Evolutionary conservation across 2,329 filamentous ascomycete genomes (phyloP).

Genomic region (Diplocarpon rosae): DNA sequence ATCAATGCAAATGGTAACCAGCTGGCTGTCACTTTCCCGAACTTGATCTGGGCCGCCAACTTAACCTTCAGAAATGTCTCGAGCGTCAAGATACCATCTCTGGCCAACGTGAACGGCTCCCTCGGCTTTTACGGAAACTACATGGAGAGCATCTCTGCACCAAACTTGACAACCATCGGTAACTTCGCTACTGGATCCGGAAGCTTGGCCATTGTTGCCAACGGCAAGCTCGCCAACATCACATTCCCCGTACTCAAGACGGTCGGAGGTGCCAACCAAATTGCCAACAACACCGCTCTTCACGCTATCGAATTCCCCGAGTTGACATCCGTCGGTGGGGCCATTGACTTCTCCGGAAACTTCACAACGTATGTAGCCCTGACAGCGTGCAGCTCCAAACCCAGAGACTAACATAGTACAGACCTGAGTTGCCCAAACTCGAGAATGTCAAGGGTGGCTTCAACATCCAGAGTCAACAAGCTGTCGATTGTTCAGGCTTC

Average conservation of each 20-base stretch:
- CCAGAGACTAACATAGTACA: constrained; percentile 28
- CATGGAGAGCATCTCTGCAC: constrained; percentile 47
- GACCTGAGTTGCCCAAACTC: constrained; percentile 58
- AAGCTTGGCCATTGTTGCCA: constrained; percentile 52
- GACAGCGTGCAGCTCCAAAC: background rate
- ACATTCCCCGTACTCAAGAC: constrained; percentile 56
- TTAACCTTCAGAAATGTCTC: constrained; percentile 75
- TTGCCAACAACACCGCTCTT: constrained; percentile 83
- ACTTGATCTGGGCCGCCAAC: constrained; percentile 68
- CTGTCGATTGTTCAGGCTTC: constrained; percentile 23
- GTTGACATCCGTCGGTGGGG: constrained; percentile 63
- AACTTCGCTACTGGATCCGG: constrained; percentile 28
- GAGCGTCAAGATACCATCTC: constrained; percentile 59
- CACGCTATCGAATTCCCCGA: constrained; percentile 54
- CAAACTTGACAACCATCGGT: constrained; percentile 60
- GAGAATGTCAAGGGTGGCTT: constrained; percentile 61
- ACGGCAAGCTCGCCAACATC: constrained; percentile 58
- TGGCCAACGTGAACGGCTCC: constrained; percentile 63
- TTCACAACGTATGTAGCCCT: constrained; percentile 60
- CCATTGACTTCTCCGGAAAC: constrained; percentile 74
- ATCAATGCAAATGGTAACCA: constrained; percentile 72
- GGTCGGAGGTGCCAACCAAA: constrained; percentile 68
- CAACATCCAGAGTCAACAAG: constrained; percentile 36
- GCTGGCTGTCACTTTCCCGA: constrained; percentile 61
- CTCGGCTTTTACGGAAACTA: constrained; percentile 75